Conservation (phyloP, 306 rosid genomes). For the Vigna nakashimae region DNA sequence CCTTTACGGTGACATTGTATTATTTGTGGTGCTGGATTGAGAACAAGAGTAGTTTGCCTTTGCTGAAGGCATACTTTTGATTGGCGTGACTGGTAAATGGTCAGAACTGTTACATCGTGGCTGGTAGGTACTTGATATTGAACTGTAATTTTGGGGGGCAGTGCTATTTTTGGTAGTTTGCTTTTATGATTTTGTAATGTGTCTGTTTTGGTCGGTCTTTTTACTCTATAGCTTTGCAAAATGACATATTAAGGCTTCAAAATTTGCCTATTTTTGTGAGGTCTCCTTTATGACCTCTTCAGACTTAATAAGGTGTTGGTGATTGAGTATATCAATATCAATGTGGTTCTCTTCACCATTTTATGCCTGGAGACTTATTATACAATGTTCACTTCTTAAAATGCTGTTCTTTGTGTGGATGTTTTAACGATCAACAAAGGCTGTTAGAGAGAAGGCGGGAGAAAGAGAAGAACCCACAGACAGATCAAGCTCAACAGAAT, state of each 20-base stretch:
- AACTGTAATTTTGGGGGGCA: conserved; percentile 16
- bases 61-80: conserved; percentile 29
- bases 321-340: conserved; percentile 25
- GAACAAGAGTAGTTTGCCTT: conserved; percentile 30
- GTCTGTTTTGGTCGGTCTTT: conserved; percentile 27
- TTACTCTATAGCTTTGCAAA: conserved; percentile 27
- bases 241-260: neutral
- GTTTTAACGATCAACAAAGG: conserved; percentile 52
- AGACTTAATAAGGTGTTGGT: neutral
- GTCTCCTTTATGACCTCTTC: conserved; percentile 7
- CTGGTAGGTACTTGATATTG: conserved; percentile 14
- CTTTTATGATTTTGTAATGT: conserved; percentile 27
- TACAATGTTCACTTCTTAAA: conserved; percentile 39
- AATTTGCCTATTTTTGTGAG: neutral
- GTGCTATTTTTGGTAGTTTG: conserved; percentile 21
- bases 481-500: conserved; percentile 66
- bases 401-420: conserved; percentile 34
- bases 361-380: conserved; percentile 1
- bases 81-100: conserved; percentile 27
- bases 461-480: conserved; percentile 66
- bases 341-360: conserved; percentile 27
- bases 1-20: conserved; percentile 10
- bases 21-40: conserved; percentile 6
- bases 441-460: conserved; percentile 60
- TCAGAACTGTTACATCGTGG: neutral